These are phyloP conservation scores for Termitomyces sp. DNA, from an alignment of 1,284 basidiomycete genomes.

Conservation along the genomic window DNA sequence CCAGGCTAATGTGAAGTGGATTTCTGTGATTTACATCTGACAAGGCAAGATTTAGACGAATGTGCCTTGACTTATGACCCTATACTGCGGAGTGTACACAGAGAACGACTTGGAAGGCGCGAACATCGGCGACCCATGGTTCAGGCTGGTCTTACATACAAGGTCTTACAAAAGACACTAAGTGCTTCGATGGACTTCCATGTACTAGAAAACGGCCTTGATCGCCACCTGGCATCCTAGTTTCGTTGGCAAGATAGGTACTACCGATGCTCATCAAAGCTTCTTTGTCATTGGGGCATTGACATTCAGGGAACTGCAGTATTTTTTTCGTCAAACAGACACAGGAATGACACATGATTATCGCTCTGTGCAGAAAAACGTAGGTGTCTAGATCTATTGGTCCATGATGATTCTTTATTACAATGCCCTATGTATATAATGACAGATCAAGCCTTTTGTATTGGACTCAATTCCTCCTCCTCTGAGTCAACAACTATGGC, in stretches of 20 bases:
- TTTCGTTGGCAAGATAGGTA: neutral
- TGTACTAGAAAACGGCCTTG: neutral
- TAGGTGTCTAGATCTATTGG: neutral
- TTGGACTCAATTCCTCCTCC: slow-evolving; percentile 16
- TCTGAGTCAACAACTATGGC: slow-evolving; percentile 27
- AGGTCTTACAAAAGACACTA: neutral
- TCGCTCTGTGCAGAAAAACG: neutral
- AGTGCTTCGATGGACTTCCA: slow-evolving; percentile 5
- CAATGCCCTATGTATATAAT: neutral
- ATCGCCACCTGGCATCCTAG: neutral
- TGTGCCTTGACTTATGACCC: neutral
- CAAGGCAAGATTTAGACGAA: neutral
- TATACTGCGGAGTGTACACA: too few relatives aligned
- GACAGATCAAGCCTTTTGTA: neutral
- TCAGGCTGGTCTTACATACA: neutral
- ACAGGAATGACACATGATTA: neutral
- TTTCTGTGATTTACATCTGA: too few relatives aligned
- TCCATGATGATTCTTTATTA: neutral
- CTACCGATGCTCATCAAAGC: neutral
- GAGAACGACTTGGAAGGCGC: too few relatives aligned
- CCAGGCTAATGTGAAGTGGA: neutral
- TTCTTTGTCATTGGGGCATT: neutral
- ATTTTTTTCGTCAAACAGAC: neutral
- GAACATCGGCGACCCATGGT: too few relatives aligned
- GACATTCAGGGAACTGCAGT: neutral